phyloP scores from a whole-genome alignment of 495 filamentous ascomycete species.

The Podospora conica region DNA sequence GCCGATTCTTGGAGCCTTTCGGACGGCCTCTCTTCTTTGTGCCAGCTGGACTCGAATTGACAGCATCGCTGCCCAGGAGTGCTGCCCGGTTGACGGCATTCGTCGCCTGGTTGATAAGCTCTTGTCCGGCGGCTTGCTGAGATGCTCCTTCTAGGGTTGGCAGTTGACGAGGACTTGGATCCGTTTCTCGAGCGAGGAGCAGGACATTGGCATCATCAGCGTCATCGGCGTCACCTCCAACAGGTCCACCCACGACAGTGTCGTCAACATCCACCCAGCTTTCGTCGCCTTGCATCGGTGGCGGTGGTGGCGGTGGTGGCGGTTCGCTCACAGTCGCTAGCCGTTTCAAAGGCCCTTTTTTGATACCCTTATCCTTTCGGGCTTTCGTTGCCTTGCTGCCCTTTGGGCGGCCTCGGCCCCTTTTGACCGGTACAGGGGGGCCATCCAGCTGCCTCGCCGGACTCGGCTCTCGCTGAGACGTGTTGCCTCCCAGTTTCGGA shows the following conservation, averaged over 20 bases:
- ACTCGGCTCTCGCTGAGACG: slow-evolving; percentile 15
- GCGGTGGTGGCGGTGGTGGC: not conserved
- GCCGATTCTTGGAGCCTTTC: slow-evolving; percentile 45
- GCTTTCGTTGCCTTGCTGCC: slow-evolving; percentile 46
- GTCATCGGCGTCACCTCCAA: slow-evolving; percentile 20
- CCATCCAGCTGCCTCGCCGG: slow-evolving; percentile 20
- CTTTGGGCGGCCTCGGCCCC: slow-evolving; percentile 46
- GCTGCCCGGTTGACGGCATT: slow-evolving; percentile 11
- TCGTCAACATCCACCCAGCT: slow-evolving; percentile 30
- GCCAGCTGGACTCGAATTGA: slow-evolving; percentile 19
- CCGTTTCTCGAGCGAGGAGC: slow-evolving; percentile 22
- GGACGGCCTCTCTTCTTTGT: slow-evolving; percentile 33
- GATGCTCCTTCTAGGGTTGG: not conserved
- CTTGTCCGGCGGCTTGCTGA: not conserved
- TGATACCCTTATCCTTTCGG: slow-evolving; percentile 45
- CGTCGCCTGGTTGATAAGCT: slow-evolving; percentile 4
- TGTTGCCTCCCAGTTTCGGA: slow-evolving; percentile 35
- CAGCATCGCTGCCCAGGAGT: not conserved
- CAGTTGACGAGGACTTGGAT: slow-evolving; percentile 5
- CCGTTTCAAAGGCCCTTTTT: slow-evolving; percentile 36
- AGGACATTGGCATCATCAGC: slow-evolving; percentile 24
- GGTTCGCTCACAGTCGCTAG: not conserved
- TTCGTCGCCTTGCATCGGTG: slow-evolving; percentile 11
- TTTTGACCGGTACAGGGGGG: slow-evolving; percentile 23
- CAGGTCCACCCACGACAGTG: slow-evolving; percentile 5